Evolutionary conservation across 2,329 filamentous ascomycete species (phyloP).

Genomic region (Chalara sp.): DNA sequence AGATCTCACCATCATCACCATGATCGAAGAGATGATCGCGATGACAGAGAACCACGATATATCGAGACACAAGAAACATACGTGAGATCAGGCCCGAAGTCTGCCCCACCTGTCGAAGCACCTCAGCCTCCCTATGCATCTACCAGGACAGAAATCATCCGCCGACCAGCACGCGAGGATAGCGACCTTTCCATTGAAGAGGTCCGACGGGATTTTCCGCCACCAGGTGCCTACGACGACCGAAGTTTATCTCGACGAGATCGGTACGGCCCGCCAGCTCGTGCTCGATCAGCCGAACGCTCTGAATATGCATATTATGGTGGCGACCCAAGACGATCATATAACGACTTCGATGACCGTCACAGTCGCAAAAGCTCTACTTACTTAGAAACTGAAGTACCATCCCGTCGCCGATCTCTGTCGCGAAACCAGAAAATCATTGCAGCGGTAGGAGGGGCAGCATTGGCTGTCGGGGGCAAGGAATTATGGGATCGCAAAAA

Average conservation of each 20-base stretch:
- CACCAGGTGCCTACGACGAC: slow-evolving; percentile 33
- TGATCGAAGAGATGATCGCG: slow-evolving; percentile 17
- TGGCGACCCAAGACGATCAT: slow-evolving; percentile 38
- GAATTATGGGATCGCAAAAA: slow-evolving; percentile 59
- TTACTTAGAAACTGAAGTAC: slow-evolving; percentile 53
- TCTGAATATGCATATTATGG: slow-evolving; percentile 54
- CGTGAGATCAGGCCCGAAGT: slow-evolving; percentile 17
- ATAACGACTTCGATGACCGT: slow-evolving; percentile 37
- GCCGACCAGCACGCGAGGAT: slow-evolving; percentile 56
- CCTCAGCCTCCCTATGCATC: slow-evolving; percentile 22
- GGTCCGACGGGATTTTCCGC: slow-evolving; percentile 77
- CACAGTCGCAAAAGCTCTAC: slow-evolving; percentile 40
- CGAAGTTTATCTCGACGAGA: slow-evolving; percentile 21
- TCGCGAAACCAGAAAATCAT: slow-evolving; percentile 61
- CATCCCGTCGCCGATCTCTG: slow-evolving; percentile 42
- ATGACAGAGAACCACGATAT: slow-evolving; percentile 42
- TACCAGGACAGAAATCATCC: slow-evolving; percentile 49
- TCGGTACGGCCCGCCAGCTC: slow-evolving; percentile 37
- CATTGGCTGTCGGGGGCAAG: slow-evolving; percentile 58
- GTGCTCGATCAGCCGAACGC: slow-evolving; percentile 58
- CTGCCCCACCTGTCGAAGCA: slow-evolving; percentile 3
- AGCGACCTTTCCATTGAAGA: slow-evolving; percentile 74
- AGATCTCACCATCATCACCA: slow-evolving; percentile 23
- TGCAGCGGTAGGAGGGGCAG: slow-evolving; percentile 58
- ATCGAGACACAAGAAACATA: slow-evolving; percentile 37